Evolutionary conservation across 345 rosid genomes (phyloP).

Genomic region (Eucalyptus marginata): DNA sequence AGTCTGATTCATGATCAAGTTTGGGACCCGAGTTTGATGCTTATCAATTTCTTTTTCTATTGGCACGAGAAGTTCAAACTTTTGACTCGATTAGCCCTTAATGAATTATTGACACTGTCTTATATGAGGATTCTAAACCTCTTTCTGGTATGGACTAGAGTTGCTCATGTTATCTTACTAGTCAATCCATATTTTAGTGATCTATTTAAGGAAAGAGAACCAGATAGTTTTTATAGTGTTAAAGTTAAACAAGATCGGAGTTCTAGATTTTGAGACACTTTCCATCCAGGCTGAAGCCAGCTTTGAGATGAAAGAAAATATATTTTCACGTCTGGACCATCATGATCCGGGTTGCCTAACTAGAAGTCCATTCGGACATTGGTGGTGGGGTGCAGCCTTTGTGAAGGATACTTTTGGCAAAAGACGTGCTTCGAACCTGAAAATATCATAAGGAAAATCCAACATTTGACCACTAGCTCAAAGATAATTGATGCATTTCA

Average conservation of each 20-base stretch:
- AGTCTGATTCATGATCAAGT: neutral
- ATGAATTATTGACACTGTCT: neutral
- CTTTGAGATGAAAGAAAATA: neutral
- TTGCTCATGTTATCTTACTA: too few relatives aligned
- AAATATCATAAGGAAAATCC: too few relatives aligned
- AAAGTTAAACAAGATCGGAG: neutral
- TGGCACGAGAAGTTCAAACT: neutral
- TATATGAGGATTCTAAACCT: neutral
- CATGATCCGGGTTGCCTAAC: neutral
- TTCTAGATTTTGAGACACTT: neutral
- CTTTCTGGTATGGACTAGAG: too few relatives aligned
- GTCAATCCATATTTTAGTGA: too few relatives aligned
- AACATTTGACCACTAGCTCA: neutral
- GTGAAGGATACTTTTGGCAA: neutral
- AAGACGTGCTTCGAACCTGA: neutral
- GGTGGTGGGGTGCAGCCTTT: neutral
- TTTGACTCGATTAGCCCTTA: neutral
- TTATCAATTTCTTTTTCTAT: neutral
- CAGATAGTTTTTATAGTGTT: too few relatives aligned
- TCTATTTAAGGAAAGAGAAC: too few relatives aligned
- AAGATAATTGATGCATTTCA: neutral
- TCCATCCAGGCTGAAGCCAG: neutral
- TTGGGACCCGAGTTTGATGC: neutral
- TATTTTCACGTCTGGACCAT: neutral
- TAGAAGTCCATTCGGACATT: neutral